These are phyloP conservation scores for Canna indica DNA, from an alignment of 176 grass and related monocot genomes.

Conservation along the genomic window DNA sequence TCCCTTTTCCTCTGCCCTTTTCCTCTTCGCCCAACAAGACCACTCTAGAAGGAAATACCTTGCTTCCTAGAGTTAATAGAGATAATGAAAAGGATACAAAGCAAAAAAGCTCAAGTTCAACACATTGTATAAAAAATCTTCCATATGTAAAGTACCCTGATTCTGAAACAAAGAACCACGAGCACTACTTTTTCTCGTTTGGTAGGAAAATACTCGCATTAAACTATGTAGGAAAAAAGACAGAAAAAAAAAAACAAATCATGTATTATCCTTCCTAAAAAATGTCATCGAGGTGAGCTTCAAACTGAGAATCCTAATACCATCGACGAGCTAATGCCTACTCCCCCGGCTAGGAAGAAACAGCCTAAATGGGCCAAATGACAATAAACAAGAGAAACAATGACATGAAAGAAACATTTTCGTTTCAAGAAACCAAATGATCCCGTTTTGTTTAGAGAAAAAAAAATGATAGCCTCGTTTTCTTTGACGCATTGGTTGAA, in stretches of 20 bases:
- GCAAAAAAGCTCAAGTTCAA: background rate
- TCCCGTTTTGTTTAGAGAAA: no score
- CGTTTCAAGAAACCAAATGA: no score
- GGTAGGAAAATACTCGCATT: background rate
- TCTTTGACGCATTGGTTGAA: no score
- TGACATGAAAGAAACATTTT: no score
- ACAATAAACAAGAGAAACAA: background rate
- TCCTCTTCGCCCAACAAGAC: background rate
- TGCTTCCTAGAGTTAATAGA: background rate
- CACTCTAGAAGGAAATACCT: background rate
- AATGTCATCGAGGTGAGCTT: background rate
- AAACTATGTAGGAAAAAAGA: background rate
- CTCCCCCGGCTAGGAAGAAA: background rate
- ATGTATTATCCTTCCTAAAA: background rate
- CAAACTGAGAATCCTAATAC: background rate
- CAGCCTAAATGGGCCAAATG: background rate
- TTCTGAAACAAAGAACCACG: background rate
- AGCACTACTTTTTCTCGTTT: background rate
- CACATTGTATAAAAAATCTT: background rate
- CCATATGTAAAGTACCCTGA: background rate
- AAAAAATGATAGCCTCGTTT: no score
- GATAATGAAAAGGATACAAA: background rate
- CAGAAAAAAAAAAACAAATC: background rate
- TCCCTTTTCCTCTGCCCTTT: background rate
- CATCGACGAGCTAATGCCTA: background rate